Percentiles rank a stretch among this genome's conserved stretches.
phyloP scores from a whole-genome alignment of 495 filamentous ascomycete species.

The Xylaria bambusicola region DNA sequence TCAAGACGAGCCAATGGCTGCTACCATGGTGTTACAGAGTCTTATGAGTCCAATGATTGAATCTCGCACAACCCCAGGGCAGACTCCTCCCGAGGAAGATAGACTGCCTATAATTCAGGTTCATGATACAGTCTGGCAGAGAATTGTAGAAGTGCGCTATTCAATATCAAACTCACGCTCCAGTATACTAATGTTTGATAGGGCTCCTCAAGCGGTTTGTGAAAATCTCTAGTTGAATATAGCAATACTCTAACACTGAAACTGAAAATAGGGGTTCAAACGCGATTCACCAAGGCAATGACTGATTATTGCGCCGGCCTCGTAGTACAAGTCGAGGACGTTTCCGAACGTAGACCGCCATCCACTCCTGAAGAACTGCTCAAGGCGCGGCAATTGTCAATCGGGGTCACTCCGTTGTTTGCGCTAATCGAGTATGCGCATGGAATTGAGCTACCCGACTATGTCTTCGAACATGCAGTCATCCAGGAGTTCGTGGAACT shows the following conservation, averaged over 20 bases:
- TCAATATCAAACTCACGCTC: too few relatives aligned
- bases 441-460: conserved; percentile 31
- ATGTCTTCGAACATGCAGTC: conserved; percentile 30
- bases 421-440: conserved; percentile 39
- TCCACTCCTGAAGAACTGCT: conserved; percentile 31
- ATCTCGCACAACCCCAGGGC: too few relatives aligned
- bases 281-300: conserved; percentile 32
- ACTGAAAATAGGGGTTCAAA: conserved; percentile 25
- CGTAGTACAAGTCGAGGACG: conserved; percentile 29
- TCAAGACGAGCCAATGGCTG: conserved; percentile 26
- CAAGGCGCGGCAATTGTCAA: conserved; percentile 27
- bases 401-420: conserved; percentile 35
- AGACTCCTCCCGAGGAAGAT: too few relatives aligned
- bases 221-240: neutral
- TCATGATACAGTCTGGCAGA: conserved; percentile 7
- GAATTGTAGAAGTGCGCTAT: neutral
- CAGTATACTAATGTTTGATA: neutral
- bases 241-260: neutral
- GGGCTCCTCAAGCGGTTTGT: neutral
- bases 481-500: conserved; percentile 37
- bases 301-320: conserved; percentile 31
- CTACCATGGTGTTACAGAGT: conserved; percentile 26
- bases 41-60: conserved; percentile 27
- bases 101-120: conserved; percentile 1
- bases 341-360: conserved; percentile 17